phyloP scores from a whole-genome alignment of 495 filamentous ascomycete genomes.

The Aspergillus steynii region DNA sequence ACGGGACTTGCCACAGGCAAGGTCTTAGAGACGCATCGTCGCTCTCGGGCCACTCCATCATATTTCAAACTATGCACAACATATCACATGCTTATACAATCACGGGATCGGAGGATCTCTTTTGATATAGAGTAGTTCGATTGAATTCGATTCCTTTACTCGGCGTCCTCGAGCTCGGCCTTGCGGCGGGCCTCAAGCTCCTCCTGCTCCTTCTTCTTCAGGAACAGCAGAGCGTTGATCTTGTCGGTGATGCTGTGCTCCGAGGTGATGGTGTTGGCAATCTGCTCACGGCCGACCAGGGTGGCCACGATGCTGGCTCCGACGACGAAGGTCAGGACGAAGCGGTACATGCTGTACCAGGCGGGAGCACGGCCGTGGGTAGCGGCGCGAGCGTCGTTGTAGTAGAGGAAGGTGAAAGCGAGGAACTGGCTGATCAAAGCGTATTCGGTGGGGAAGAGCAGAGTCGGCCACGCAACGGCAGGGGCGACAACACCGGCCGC shows the following conservation, averaged over 20 bases:
- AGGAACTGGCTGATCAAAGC: constrained; percentile 89
- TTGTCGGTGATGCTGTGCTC: constrained; percentile 58
- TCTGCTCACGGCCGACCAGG: constrained; percentile 82
- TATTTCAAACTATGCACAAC: constrained; percentile 7
- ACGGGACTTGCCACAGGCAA: constrained; percentile 12
- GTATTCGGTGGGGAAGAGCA: constrained; percentile 82
- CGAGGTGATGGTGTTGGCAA: constrained; percentile 56
- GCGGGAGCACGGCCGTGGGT: constrained; percentile 77
- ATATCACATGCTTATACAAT: constrained; percentile 11
- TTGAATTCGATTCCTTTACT: constrained; percentile 34
- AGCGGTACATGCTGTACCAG: constrained; percentile 94
- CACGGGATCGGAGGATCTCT: neutral
- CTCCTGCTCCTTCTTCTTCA: constrained; percentile 61
- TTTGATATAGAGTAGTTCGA: neutral
- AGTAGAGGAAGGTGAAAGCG: constrained; percentile 87
- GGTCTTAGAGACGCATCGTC: neutral
- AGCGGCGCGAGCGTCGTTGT: constrained; percentile 77
- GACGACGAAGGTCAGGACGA: constrained; percentile 92
- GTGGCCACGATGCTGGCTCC: constrained; percentile 83
- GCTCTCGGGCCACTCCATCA: neutral
- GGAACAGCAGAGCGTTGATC: constrained; percentile 61
- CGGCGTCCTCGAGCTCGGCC: constrained; percentile 46
- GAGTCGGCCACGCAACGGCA: constrained; percentile 88
- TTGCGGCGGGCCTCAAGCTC: constrained; percentile 57
- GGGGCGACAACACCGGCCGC: constrained; percentile 80